Percentiles rank a stretch among this genome's conserved stretches.
Evolutionary conservation across 495 filamentous ascomycete species (phyloP).

Genomic region (Cetradonia linearis): DNA sequence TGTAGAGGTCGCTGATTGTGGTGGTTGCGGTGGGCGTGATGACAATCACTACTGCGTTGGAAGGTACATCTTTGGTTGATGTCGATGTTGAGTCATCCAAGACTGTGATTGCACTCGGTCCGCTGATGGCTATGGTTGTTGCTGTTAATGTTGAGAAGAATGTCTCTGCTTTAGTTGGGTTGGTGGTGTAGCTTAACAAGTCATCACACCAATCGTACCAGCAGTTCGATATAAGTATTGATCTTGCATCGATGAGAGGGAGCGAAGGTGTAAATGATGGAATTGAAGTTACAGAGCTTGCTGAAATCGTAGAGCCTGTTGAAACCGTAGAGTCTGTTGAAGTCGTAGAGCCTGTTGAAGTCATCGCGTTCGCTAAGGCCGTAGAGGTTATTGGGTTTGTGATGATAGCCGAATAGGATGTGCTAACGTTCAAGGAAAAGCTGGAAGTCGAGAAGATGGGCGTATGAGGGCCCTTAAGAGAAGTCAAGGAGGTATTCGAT

Average conservation of each 20-base stretch:
- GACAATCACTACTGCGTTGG: neutral
- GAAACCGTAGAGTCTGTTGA: neutral
- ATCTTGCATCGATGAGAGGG: neutral
- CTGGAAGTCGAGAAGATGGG: neutral
- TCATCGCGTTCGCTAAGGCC: neutral
- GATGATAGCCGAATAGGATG: neutral
- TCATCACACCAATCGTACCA: constrained; percentile 13
- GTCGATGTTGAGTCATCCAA: neutral
- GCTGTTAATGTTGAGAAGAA: neutral
- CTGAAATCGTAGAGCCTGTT: neutral
- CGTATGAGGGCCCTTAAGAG: neutral
- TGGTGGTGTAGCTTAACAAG: constrained; percentile 5
- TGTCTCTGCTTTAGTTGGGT: neutral
- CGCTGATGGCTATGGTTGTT: neutral
- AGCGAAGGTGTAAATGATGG: neutral
- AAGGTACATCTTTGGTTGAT: neutral
- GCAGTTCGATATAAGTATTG: neutral
- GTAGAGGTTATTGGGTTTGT: neutral
- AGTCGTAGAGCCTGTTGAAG: neutral
- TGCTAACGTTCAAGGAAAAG: neutral
- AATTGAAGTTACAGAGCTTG: neutral
- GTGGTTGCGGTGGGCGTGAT: constrained; percentile 5
- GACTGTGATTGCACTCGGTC: neutral
- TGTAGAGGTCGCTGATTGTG: neutral
- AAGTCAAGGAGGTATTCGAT: neutral